phyloP scores from a whole-genome alignment of 441 rosid species.

The Croton laevigatus region DNA sequence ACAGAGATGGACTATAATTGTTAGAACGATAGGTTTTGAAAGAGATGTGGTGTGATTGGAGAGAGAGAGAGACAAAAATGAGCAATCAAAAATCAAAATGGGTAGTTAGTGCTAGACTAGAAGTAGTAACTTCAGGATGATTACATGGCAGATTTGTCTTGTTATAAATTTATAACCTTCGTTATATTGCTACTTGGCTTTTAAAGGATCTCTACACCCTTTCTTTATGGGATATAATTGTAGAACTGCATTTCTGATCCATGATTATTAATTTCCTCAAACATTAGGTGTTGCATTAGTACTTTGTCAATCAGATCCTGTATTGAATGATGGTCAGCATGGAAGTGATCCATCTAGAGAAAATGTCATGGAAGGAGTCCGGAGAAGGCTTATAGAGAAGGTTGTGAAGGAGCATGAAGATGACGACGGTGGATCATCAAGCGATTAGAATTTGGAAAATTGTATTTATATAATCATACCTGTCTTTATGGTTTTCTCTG shows the following conservation, averaged over 20 bases:
- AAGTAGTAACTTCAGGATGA: background rate
- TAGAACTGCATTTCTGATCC: background rate
- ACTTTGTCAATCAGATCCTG: constrained; percentile 91
- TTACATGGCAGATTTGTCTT: background rate
- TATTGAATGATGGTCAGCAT: constrained; percentile 82
- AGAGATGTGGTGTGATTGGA: background rate
- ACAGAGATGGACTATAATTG: background rate
- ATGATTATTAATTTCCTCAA: background rate
- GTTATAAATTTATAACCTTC: background rate
- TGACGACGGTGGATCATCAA: constrained; percentile 69
- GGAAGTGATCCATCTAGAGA: constrained; percentile 77
- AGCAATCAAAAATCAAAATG: background rate
- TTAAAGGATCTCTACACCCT: background rate
- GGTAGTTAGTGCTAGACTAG: background rate
- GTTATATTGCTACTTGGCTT: background rate
- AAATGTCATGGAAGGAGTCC: constrained; percentile 82
- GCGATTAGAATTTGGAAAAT: constrained; percentile 53
- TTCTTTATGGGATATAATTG: background rate
- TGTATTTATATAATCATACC: background rate
- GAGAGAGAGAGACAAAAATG: background rate
- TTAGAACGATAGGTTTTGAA: background rate
- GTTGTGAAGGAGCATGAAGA: constrained; percentile 86
- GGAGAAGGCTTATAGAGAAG: constrained; percentile 76
- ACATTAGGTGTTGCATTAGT: constrained; percentile 83
- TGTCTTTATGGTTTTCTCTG: background rate